phyloP scores from a whole-genome alignment of 73 alveolate genomes.

The Tetrahymena thermophila region DNA sequence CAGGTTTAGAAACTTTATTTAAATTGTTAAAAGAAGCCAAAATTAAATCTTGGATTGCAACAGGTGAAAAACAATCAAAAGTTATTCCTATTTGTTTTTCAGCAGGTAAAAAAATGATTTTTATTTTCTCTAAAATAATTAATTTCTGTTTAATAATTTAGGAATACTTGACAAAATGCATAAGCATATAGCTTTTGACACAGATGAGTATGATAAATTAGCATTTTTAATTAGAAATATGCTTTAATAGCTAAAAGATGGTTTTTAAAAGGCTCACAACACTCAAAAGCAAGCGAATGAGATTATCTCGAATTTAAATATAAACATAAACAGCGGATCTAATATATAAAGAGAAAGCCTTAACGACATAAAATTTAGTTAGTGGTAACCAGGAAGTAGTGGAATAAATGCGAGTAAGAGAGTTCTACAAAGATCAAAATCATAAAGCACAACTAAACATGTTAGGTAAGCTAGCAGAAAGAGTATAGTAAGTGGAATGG shows the following conservation, averaged over 20 bases:
- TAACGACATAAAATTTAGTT: neutral
- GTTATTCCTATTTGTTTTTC: neutral
- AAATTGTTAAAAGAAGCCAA: neutral
- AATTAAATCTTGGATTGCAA: neutral
- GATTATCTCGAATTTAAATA: neutral
- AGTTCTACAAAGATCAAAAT: neutral
- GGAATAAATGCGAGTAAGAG: neutral
- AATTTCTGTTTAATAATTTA: neutral
- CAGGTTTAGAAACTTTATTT: neutral
- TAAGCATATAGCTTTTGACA: neutral
- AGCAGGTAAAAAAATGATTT: neutral
- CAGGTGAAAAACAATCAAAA: neutral
- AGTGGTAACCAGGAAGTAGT: neutral
- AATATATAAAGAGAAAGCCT: neutral
- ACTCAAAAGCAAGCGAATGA: neutral
- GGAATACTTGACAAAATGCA: neutral
- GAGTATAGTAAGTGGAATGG: neutral
- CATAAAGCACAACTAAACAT: neutral
- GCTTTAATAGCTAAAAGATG: neutral
- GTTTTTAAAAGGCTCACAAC: neutral
- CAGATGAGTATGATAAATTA: neutral
- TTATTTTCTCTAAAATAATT: neutral
- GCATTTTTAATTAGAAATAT: neutral
- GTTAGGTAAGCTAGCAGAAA: neutral
- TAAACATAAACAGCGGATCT: neutral